Conservation (phyloP, 257 asterid species). For the Solanum phureja region DNA sequence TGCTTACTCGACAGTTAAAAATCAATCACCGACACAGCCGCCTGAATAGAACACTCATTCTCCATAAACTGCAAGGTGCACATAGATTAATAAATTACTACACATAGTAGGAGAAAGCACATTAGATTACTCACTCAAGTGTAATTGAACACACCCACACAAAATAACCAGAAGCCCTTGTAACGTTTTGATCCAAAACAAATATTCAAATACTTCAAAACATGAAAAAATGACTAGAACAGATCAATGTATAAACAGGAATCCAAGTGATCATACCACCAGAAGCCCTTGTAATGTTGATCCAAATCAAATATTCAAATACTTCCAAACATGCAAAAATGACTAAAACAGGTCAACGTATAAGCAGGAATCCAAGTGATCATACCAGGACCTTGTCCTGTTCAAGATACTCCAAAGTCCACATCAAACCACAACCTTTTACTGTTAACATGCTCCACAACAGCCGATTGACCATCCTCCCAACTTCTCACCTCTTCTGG, state of each 20-base stretch:
- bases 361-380: not conserved
- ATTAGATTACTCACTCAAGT: not conserved
- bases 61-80: not conserved
- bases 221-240: not conserved
- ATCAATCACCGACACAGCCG: no score
- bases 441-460: not conserved
- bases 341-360: not conserved
- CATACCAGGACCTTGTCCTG: not conserved
- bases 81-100: not conserved
- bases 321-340: not conserved
- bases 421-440: no score
- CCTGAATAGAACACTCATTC: not conserved
- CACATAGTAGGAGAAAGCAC: not conserved
- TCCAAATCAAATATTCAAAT: not conserved
- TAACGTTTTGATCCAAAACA: not conserved
- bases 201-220: not conserved
- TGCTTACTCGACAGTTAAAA: not conserved
- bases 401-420: no score
- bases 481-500: not conserved
- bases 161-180: not conserved
- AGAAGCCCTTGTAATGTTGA: not conserved
- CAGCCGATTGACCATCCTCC: not conserved
- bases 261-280: not conserved
- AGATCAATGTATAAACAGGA: no score
- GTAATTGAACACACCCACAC: not conserved